phyloP scores from a whole-genome alignment of 306 rosid genomes.

The Benincasa hispida region DNA sequence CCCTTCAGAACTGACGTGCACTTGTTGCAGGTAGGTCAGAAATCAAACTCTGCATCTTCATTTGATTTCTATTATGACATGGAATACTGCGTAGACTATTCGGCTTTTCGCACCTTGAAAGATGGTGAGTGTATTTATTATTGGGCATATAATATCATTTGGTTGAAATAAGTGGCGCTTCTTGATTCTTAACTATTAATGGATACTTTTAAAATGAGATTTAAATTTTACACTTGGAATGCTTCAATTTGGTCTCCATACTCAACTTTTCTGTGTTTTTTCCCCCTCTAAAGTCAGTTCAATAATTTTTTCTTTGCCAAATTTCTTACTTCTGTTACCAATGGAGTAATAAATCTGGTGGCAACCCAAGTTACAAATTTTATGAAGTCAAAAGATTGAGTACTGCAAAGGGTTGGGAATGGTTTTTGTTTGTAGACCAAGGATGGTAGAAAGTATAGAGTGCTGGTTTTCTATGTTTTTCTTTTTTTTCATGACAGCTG shows the following conservation, averaged over 20 bases:
- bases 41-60: slow-evolving; percentile 29
- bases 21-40: slow-evolving; percentile 48
- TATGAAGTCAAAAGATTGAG: not conserved
- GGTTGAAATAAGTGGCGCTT: not conserved
- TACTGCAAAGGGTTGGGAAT: not conserved
- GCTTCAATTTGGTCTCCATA: not conserved
- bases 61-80: slow-evolving; percentile 69
- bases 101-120: slow-evolving; percentile 54
- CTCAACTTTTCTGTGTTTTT: not conserved
- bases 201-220: not conserved
- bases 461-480: not conserved
- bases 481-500: not conserved
- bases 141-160: not conserved
- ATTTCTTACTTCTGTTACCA: not conserved
- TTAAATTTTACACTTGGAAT: not conserved
- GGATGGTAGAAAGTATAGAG: not conserved
- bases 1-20: slow-evolving; percentile 1
- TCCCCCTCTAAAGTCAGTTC: not conserved
- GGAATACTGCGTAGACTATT: slow-evolving; percentile 89
- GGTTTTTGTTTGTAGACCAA: not conserved
- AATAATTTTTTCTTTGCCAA: not conserved
- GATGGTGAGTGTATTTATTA: slow-evolving; percentile 25
- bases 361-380: not conserved
- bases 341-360: not conserved
- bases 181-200: not conserved